Conservation (phyloP, 148 eudicot species). For the Mesembryanthemum crystallinum region DNA sequence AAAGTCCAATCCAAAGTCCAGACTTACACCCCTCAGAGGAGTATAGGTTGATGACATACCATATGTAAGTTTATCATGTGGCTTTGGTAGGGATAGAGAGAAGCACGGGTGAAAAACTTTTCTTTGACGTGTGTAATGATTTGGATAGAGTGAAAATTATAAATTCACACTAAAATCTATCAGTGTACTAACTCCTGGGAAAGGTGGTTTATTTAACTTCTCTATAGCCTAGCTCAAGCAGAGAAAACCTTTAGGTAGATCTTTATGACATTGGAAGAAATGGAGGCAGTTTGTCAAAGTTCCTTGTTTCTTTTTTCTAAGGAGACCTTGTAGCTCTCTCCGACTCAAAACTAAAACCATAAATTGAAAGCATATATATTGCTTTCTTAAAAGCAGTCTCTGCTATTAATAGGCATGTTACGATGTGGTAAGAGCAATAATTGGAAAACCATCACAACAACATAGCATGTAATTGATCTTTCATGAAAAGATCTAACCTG, state of each 20-base stretch:
- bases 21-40: too few relatives aligned
- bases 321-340: neutral
- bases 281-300: neutral
- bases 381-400: neutral
- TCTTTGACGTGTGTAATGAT: neutral
- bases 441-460: neutral
- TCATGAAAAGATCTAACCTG: constrained; percentile 43
- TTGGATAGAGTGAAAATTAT: neutral
- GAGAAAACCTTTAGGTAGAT: neutral
- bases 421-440: neutral
- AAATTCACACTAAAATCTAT: neutral
- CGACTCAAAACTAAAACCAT: neutral
- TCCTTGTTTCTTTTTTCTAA: neutral
- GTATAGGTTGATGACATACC: too few relatives aligned
- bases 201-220: neutral
- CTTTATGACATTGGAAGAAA: neutral
- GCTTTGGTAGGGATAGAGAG: neutral
- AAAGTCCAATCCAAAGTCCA: too few relatives aligned
- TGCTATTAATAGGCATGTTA: too few relatives aligned
- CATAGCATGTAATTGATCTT: neutral
- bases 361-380: neutral
- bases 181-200: neutral
- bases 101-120: neutral
- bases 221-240: neutral
- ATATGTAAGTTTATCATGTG: neutral